Evolutionary conservation across 306 rosid genomes (phyloP).

Genomic region (Cicer yamashitae): DNA sequence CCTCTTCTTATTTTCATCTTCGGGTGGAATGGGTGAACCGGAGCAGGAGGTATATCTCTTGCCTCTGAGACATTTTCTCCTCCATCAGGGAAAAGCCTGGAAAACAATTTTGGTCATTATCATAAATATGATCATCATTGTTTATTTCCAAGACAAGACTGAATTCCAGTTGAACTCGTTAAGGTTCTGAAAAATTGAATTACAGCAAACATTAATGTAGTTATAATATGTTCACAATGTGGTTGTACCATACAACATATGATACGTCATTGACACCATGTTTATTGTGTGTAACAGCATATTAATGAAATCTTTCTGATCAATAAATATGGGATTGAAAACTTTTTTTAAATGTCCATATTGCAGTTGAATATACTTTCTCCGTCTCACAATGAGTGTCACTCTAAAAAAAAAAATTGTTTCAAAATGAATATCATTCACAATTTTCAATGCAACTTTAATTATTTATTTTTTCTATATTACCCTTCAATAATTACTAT

Average conservation of each 20-base stretch:
- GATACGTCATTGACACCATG: background rate
- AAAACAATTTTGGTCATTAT: conserved; percentile 24
- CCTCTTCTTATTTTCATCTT: conserved; percentile 79
- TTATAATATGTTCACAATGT: background rate
- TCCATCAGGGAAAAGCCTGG: conserved; percentile 81
- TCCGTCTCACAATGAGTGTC: no score
- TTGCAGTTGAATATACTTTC: conserved; percentile 2
- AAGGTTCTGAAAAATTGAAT: conserved; percentile 9
- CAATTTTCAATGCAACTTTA: no score
- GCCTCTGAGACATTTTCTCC: conserved; percentile 59
- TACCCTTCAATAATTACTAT: no score
- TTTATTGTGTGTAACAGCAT: background rate
- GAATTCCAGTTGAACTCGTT: background rate
- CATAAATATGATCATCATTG: background rate
- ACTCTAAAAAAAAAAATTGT: no score
- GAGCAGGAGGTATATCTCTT: conserved; percentile 67
- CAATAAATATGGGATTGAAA: conserved; percentile 3
- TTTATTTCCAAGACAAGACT: conserved; percentile 27
- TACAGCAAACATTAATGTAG: background rate
- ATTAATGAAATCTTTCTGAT: background rate
- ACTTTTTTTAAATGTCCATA: background rate
- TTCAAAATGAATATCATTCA: no score
- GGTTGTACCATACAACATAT: background rate
- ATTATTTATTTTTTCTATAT: no score
- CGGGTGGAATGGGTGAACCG: conserved; percentile 96